Base-by-base conservation (phyloP, 805 yeast genomes). In the Scheffersomyces stipitis region DNA sequence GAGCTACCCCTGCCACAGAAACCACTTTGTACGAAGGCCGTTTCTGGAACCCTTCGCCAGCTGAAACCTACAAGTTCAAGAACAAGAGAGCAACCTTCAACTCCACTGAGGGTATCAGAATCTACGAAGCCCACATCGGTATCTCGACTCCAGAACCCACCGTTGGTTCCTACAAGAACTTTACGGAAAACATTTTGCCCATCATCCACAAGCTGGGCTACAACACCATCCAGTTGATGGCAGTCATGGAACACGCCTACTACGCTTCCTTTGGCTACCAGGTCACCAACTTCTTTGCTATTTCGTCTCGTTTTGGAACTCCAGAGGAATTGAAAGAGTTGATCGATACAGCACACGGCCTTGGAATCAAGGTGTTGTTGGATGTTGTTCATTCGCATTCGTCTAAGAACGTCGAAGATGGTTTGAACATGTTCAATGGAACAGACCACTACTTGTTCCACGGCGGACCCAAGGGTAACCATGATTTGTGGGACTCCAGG, bases 181-280 rank as follows among this genome's bases (percentile, higher is more conserved):
- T 91, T 60, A 84, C 96, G 10, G 48, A 67, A 30, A 81, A 86
- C 46, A 73, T 89, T 9, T 73, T 91, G 44, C 98, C 98, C n/a
- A 73, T 83, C 30, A 86, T 91, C 48, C 80, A 80, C 49, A 78
- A 83, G 44, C 72, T 90, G 41, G 97, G 97, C 26, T 91, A 91
- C 62, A 88, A 93, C 60, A 81, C 96, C 4, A 84, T 91, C 51
- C 99, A 91, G 64, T 72, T 91, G 55, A 91, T 91, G 99, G 97
- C 99, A 0, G 76, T 91, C 30, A 91, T 91, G 99, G 99, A 91
- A 63, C 99, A 91, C 60, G 98, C 99, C 1, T 91, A 91, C 59
- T 91, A 91, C 60, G 99, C 97, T 1, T 87, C 96, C 2, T 91
- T 91, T 59, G 99, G 99, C n/a, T 91, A 91, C 60, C 99, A 91